A percentile compares a stretch with the other conserved stretches of the same genome.
These are phyloP conservation scores for Sporothrix luriei DNA, from an alignment of 2,329 filamentous ascomycete species.

Conservation along the genomic window DNA sequence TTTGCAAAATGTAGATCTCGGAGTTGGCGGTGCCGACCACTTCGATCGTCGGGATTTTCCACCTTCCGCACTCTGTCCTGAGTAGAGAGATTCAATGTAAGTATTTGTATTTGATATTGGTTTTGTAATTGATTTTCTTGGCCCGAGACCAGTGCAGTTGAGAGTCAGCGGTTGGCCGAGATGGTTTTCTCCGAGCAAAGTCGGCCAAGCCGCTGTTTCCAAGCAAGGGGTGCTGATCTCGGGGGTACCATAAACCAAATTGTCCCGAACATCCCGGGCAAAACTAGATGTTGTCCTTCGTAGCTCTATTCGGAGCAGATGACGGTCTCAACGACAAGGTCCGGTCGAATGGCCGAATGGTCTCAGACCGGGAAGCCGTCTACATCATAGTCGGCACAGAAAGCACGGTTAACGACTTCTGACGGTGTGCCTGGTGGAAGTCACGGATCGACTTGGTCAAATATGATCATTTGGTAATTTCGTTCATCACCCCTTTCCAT, in stretches of 20 bases:
- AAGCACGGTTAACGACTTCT: not conserved
- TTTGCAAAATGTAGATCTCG: slow-evolving; percentile 15
- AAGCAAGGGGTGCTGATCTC: not conserved
- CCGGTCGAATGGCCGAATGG: not conserved
- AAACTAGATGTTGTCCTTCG: not conserved
- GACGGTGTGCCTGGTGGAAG: not conserved
- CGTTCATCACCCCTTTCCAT: not conserved
- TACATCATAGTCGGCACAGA: not conserved
- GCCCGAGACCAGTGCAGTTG: not conserved
- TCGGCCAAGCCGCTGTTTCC: too few relatives aligned
- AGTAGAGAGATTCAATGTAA: not conserved
- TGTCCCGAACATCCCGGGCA: not conserved
- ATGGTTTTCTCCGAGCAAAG: too few relatives aligned
- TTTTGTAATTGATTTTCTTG: slow-evolving; percentile 10
- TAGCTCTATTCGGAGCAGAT: not conserved
- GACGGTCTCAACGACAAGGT: not conserved
- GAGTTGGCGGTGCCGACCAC: not conserved
- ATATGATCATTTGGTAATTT: not conserved
- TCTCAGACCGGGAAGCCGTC: not conserved
- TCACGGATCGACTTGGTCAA: not conserved
- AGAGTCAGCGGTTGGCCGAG: too few relatives aligned
- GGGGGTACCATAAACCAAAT: not conserved
- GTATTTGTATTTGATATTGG: not conserved
- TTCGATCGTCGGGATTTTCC: not conserved
- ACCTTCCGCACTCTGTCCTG: not conserved